Percentiles rank a stretch among this genome's conserved stretches.
phyloP scores from a whole-genome alignment of 1,139 yeast genomes.

The Blastobotrys ciferrii region DNA sequence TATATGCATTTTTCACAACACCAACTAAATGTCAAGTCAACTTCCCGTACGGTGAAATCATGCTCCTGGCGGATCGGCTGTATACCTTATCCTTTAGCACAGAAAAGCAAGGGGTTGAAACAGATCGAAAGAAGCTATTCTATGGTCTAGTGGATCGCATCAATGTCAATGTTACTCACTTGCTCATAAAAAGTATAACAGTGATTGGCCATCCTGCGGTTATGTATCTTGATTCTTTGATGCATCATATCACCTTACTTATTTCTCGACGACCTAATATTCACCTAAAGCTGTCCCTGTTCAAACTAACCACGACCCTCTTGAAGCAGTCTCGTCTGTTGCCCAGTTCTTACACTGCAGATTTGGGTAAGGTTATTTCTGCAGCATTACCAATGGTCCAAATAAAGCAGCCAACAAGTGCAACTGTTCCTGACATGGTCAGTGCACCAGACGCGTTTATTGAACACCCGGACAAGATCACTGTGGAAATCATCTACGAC shows the following conservation, averaged over 20 bases:
- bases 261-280: constrained; percentile 9
- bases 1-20: constrained; percentile 27
- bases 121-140: constrained; percentile 22
- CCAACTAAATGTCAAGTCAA: constrained; percentile 30
- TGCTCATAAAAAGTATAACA: constrained; percentile 20
- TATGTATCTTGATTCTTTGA: constrained; percentile 28
- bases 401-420: constrained; percentile 13
- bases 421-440: constrained; percentile 60
- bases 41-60: constrained; percentile 32
- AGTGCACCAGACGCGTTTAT: constrained; percentile 64
- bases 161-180: constrained; percentile 23
- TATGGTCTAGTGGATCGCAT: constrained; percentile 23
- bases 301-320: constrained; percentile 21
- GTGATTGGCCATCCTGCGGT: constrained; percentile 26
- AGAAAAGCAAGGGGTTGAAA: constrained; percentile 23
- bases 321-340: constrained; percentile 19
- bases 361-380: constrained; percentile 19
- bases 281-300: constrained; percentile 15
- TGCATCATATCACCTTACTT: constrained; percentile 27
- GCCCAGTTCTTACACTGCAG: constrained; percentile 21
- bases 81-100: constrained; percentile 24
- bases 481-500: constrained; percentile 43
- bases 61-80: constrained; percentile 29
- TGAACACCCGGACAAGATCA: constrained; percentile 41
- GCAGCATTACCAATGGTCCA: constrained; percentile 28